phyloP scores from a whole-genome alignment of 108 stramenopile species.

The Nannochloropsis salina region DNA sequence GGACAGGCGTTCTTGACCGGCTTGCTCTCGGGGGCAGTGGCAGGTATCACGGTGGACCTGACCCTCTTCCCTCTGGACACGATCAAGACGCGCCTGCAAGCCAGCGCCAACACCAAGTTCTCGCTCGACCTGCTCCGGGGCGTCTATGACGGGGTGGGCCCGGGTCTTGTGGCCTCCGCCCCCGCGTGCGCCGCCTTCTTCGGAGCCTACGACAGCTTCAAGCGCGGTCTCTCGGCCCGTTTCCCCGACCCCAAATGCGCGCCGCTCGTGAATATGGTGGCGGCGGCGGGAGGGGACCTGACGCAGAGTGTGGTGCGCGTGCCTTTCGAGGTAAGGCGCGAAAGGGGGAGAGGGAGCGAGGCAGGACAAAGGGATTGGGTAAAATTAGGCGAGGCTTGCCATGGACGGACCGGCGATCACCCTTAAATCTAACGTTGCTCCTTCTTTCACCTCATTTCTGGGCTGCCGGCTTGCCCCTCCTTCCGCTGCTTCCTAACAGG shows the following conservation, averaged over 20 bases:
- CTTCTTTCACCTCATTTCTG: not conserved
- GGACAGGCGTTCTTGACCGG: conserved; percentile 43
- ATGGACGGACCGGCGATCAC: not conserved
- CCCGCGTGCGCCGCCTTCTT: conserved; percentile 67
- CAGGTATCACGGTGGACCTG: conserved; percentile 52
- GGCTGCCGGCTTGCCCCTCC: not conserved
- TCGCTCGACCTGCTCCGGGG: conserved; percentile 26
- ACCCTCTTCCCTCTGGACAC: conserved; percentile 56
- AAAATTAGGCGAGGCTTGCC: not conserved
- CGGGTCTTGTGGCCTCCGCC: conserved; percentile 50
- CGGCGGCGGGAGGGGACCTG: conserved; percentile 83
- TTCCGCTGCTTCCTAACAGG: conserved; percentile 74
- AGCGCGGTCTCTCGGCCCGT: conserved; percentile 31
- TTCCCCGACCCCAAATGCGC: conserved; percentile 38
- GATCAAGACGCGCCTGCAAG: conserved; percentile 54
- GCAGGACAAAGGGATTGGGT: not conserved
- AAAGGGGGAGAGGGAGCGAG: not conserved
- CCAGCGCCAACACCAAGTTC: conserved; percentile 26
- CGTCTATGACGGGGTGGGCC: conserved; percentile 52
- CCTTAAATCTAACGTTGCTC: not conserved
- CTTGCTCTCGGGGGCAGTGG: conserved; percentile 49
- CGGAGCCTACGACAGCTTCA: conserved; percentile 74
- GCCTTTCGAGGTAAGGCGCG: conserved; percentile 61
- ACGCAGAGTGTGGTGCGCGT: conserved; percentile 91
- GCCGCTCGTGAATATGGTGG: conserved; percentile 72